Base-by-base conservation (phyloP, 768 basidiomycete genomes). In the Tylopilus plumbeoviolaceoides region DNA sequence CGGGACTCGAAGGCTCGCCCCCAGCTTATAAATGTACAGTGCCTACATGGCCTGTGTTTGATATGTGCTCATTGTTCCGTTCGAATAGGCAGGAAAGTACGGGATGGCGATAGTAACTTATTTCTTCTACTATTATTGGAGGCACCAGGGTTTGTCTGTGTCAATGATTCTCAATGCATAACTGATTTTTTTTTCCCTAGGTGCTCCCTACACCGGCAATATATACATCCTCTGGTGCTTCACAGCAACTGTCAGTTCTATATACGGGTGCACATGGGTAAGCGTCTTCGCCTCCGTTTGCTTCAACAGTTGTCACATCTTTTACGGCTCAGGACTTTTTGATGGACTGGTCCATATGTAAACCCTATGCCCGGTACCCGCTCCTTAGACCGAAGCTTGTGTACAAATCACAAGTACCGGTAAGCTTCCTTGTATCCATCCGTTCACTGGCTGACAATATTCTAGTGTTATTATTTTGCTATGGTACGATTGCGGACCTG, bases 321-420 rank as follows among this genome's bases (percentile, higher is more conserved):
- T n/a, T 33, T 33, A 28, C 48, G 31, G 36, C 44, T 48, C 56
- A 90, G 91, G 93, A 97, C 63, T 68, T 93, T 35, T 65, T 88
- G 15, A 89, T 95, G 83, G 95, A 98, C 66, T 98, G 95, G 95
- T 90, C 89, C 1, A 63, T 98, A 30, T 73, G 91, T 39, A 76
- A 80, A 52, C 75, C 78, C 4, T 83, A 73, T 51, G 72, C 76
- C 9, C 73, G 60, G 53, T 75, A 87, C 55, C 78, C 72, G 14
- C 72, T 90, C 39, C 77, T 98, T 2, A 83, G 97, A n/a, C 66
- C 73, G 4, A 88, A 95, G 39, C 70, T 95, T 27, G 72, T 91
- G 2, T 98, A 94, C 67, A 73, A 78, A 4, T 79, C 84, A 46
- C 64, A 80, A 30, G 72, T 84, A 57, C 75, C 78, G 28, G 87